Evolutionary conservation across 2,329 filamentous ascomycete species (phyloP), one percentile per base, ranked within the genome.

Genomic region (Paecilomyces sp.): DNA sequence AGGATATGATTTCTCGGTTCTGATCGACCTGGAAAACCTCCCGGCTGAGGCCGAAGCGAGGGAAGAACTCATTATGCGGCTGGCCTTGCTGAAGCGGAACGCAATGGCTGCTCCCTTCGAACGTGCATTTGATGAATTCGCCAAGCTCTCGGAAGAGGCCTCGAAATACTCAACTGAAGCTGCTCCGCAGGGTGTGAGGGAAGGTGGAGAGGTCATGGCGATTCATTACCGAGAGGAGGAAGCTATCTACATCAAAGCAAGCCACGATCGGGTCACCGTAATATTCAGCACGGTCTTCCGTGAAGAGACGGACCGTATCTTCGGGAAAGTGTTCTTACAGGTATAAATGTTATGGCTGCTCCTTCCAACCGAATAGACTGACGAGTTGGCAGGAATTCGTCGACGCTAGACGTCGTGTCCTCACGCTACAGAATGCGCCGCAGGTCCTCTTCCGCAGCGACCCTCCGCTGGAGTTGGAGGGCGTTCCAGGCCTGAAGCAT

Each of bases 201-300:
- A 97, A 77, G 93, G 94, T 56, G 92, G 93, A 60, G 87, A 94
- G 67, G 88, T 97, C 61, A 96, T 95, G 84, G 88, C 93, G 2
- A 96, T 99, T 68, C 93, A 97, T 77, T 99, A 99, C 80, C 90
- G 94, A 59, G 95, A 99, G 71, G 92, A 97, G 80, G 94, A 99
- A 76, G 92, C 94, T 57, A 97, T 99, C 72, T 99, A 96, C 77
- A 89, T 99, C 80, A 97, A 99, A 80, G 93, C 94, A 63, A 95
- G 90, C 75, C 90, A 95, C 79, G 94, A 99, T 75, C 88, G 94
- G 70, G 94, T 99, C 57, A 99, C 95, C 0, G 92, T 99, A 70
- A 99, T 99, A 72, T 99, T 99, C 83, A 96, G 92, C 78, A 99
- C 94, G 51, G 86, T 97, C 57, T 99, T 99, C 83, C 85, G 91